Conservation (phyloP, 768 basidiomycete species). For the Suillus placidus region DNA sequence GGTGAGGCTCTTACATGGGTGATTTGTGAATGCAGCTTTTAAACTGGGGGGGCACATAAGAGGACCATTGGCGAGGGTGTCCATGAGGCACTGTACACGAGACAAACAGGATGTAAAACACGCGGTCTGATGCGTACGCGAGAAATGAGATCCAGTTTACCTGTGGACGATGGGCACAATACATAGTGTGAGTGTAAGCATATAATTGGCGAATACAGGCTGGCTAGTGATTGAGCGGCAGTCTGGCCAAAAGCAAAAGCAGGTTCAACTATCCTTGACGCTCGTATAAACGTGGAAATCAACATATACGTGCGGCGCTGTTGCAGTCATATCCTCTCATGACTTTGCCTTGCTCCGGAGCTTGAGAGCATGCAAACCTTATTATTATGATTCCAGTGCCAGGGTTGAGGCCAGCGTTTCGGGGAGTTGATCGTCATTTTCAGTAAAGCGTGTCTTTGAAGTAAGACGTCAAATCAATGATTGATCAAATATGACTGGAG, state of each 20-base stretch:
- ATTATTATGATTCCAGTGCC: conserved; percentile 2
- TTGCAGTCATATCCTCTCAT: not conserved
- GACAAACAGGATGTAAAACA: conserved; percentile 40
- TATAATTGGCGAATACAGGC: not conserved
- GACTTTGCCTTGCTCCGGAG: not conserved
- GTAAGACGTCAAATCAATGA: conserved; percentile 6
- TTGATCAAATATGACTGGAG: not conserved
- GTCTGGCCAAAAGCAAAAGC: not conserved
- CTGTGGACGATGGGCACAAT: conserved; percentile 8
- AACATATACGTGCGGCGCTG: not conserved
- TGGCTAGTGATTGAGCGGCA: conserved; percentile 3
- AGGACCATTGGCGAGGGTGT: conserved; percentile 33
- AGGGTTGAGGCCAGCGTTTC: not conserved
- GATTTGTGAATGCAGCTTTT: conserved; percentile 28
- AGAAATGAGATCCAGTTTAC: conserved; percentile 37
- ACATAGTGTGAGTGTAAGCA: conserved; percentile 3
- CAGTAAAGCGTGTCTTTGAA: not conserved
- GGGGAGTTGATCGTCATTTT: conserved; percentile 2
- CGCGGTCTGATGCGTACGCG: conserved; percentile 41
- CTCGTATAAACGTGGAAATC: not conserved
- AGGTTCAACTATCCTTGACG: not conserved
- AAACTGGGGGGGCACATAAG: conserved; percentile 22
- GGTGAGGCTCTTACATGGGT: conserved; percentile 32
- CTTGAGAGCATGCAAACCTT: conserved; percentile 4
- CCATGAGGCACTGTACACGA: conserved; percentile 38